A percentile compares a stretch with the other conserved stretches of the same genome.
These are phyloP conservation scores for Tilletia horrida DNA, from an alignment of 1,284 basidiomycete genomes.

Conservation along the genomic window DNA sequence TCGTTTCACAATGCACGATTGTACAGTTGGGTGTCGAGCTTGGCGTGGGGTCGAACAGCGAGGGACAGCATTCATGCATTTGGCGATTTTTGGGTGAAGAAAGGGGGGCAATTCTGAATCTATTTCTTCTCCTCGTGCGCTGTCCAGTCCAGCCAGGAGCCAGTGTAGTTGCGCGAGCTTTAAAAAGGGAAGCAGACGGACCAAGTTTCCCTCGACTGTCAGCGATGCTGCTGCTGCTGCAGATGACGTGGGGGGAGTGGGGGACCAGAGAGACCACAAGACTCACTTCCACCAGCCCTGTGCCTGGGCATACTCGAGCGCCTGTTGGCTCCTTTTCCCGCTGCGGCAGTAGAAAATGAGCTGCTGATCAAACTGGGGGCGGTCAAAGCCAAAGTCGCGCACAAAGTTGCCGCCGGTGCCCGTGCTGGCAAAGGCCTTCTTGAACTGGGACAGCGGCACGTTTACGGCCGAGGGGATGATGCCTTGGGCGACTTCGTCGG, in stretches of 20 bases:
- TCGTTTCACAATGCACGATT: too few species aligned
- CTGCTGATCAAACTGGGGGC: slow-evolving; percentile 72
- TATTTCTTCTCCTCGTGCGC: slow-evolving; percentile 24
- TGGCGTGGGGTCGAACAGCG: too few species aligned
- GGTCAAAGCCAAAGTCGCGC: slow-evolving; percentile 71
- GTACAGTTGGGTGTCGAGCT: too few species aligned
- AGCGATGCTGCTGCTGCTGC: too few species aligned
- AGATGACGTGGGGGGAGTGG: neutral
- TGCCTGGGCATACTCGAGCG: slow-evolving; percentile 76
- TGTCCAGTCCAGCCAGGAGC: slow-evolving; percentile 38
- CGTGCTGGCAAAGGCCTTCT: slow-evolving; percentile 66
- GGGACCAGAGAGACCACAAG: neutral
- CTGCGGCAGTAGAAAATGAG: slow-evolving; percentile 92
- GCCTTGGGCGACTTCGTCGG: slow-evolving; percentile 86
- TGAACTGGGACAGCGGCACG: slow-evolving; percentile 77
- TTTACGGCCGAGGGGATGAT: slow-evolving; percentile 94
- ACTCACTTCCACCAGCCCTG: slow-evolving; percentile 80
- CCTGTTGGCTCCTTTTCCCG: slow-evolving; percentile 77
- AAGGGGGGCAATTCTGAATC: too few species aligned
- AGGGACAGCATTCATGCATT: too few species aligned
- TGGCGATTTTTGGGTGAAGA: too few species aligned
- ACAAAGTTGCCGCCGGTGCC: slow-evolving; percentile 55
- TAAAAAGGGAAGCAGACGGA: neutral
- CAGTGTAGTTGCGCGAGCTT: slow-evolving; percentile 28
- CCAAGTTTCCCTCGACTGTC: too few species aligned